A percentile compares a stretch with the other conserved stretches of the same genome.
Conservation (phyloP, 257 asterid species). For the Perilla frutescens region DNA sequence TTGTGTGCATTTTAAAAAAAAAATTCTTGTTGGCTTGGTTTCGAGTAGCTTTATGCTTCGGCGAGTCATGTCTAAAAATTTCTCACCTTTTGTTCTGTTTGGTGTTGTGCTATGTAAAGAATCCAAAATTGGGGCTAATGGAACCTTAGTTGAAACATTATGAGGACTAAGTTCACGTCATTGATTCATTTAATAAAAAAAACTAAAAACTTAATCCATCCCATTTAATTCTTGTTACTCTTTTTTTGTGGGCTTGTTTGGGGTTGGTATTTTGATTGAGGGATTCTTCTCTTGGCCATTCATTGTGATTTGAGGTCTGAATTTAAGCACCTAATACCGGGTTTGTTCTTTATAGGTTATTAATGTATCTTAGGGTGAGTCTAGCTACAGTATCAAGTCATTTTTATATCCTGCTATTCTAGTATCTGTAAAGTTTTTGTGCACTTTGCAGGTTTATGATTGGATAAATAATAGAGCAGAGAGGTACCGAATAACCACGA, state of each 20-base stretch:
- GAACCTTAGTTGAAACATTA: not conserved
- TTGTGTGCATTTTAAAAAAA: not conserved
- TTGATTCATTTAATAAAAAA: not conserved
- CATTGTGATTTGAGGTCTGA: constrained; percentile 13
- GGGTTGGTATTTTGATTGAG: not conserved
- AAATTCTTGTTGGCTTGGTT: not conserved
- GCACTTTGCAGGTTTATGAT: constrained; percentile 66
- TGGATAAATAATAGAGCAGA: constrained; percentile 90
- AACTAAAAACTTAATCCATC: not conserved
- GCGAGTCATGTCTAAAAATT: not conserved
- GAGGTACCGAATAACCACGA: constrained; percentile 64
- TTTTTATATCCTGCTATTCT: constrained; percentile 10
- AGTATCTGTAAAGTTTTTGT: constrained; percentile 23
- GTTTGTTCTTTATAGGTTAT: constrained; percentile 2
- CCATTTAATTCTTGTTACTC: not conserved
- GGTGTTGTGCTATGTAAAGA: not conserved
- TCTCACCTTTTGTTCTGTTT: constrained; percentile 4
- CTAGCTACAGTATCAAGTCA: constrained; percentile 7
- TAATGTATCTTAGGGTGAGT: not conserved
- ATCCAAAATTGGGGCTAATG: not conserved
- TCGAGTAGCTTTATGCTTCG: constrained; percentile 14
- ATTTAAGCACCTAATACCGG: not conserved
- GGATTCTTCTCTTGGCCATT: not conserved
- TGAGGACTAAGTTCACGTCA: not conserved
- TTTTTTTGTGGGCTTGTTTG: not conserved